phyloP scores from a whole-genome alignment of 164 flowering plant genomes.

The Stephania japonica region DNA sequence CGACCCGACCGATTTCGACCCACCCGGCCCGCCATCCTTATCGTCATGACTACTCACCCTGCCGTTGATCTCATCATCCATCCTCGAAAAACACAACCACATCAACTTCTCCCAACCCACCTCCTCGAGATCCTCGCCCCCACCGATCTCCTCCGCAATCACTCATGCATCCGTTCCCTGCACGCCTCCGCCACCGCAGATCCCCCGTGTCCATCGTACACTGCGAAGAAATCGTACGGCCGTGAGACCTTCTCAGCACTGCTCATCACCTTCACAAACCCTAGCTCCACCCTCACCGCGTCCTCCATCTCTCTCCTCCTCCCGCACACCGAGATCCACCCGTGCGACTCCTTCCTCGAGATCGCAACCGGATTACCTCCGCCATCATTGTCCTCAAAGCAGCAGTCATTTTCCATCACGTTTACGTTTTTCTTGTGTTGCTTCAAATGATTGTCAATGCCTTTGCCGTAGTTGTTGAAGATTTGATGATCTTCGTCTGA shows the following conservation, averaged over 20 bases:
- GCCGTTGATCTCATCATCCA: conserved; percentile 51
- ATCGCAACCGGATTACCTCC: background rate
- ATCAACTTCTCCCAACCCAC: conserved; percentile 53
- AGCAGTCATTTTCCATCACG: too few relatives aligned
- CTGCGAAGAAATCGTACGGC: conserved; percentile 46
- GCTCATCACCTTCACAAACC: conserved; percentile 15
- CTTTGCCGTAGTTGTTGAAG: too few relatives aligned
- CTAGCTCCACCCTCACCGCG: conserved; percentile 44
- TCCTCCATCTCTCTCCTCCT: conserved; percentile 82
- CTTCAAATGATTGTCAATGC: too few relatives aligned
- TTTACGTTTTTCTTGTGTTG: too few relatives aligned
- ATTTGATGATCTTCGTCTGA: too few relatives aligned
- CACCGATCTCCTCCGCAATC: conserved; percentile 29
- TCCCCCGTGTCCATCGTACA: conserved; percentile 89
- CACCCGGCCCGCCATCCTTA: conserved; percentile 15
- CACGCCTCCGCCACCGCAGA: conserved; percentile 55
- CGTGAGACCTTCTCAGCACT: background rate
- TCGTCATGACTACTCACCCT: conserved; percentile 10
- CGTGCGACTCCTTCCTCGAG: conserved; percentile 21
- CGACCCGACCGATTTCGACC: conserved; percentile 43
- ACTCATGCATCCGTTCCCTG: conserved; percentile 44
- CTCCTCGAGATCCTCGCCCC: conserved; percentile 6
- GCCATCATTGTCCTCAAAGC: background rate
- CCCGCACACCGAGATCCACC: conserved; percentile 57
- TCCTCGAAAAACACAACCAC: conserved; percentile 40